Percentiles rank a stretch among this genome's conserved stretches.
Conservation (phyloP, 305 asterid species). For the Coffea humblotiana region DNA sequence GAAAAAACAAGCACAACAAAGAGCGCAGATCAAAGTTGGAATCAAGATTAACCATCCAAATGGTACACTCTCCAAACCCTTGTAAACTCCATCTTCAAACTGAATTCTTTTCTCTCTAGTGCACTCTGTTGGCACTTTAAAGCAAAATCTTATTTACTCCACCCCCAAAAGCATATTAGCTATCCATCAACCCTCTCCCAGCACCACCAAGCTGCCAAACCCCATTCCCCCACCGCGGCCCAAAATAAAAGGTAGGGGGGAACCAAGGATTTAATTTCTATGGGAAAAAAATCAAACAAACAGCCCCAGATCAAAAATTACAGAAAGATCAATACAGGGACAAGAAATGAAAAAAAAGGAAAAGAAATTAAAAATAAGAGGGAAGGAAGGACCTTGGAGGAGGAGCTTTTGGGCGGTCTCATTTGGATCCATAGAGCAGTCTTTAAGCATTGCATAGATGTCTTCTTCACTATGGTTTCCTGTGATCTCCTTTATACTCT, state of each 20-base stretch:
- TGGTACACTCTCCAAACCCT: background rate
- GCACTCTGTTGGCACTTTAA: background rate
- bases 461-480: constrained; percentile 91
- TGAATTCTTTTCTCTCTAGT: background rate
- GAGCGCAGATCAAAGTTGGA: constrained; percentile 35
- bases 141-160: constrained; percentile 1
- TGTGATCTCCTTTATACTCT: constrained; percentile 80
- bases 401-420: constrained; percentile 87
- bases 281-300: background rate
- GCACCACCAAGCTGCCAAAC: background rate
- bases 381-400: constrained; percentile 54
- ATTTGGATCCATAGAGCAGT: constrained; percentile 97
- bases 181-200: constrained; percentile 1
- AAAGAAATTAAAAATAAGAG: background rate
- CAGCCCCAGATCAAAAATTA: constrained; percentile 35
- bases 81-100: background rate
- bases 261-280: background rate
- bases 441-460: constrained; percentile 90
- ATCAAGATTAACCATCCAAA: constrained; percentile 30
- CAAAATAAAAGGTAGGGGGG: constrained; percentile 1
- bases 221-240: background rate
- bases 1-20: background rate
- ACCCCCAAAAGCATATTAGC: background rate
- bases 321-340: constrained; percentile 31
- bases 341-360: background rate